phyloP scores from a whole-genome alignment of 2,329 filamentous ascomycete species.

The Ceratocystis huliohia region DNA sequence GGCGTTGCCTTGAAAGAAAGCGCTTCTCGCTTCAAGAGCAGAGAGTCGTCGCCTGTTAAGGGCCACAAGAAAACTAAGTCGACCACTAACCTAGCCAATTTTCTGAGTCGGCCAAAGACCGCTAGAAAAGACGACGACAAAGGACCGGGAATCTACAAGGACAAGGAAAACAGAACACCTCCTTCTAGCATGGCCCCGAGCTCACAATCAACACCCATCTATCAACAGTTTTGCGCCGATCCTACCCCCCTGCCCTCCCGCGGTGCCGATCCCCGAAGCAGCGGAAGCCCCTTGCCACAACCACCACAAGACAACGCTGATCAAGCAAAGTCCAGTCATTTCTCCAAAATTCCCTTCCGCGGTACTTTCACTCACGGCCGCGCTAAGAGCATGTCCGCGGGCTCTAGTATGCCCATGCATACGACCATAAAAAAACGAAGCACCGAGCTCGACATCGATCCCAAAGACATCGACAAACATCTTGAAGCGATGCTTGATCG shows the following conservation, averaged over 20 bases:
- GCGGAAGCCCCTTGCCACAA: slow-evolving; percentile 8
- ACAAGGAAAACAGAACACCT: slow-evolving; percentile 21
- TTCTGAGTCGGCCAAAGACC: slow-evolving; percentile 65
- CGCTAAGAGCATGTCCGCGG: slow-evolving; percentile 25
- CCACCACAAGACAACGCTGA: neutral
- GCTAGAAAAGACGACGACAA: slow-evolving; percentile 40
- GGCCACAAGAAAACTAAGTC: slow-evolving; percentile 66
- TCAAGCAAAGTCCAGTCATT: slow-evolving; percentile 14
- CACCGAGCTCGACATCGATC: slow-evolving; percentile 42
- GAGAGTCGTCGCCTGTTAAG: slow-evolving; percentile 44
- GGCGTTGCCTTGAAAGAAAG: slow-evolving; percentile 13
- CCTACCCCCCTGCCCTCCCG: neutral
- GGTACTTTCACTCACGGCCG: slow-evolving; percentile 30
- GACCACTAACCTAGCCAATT: slow-evolving; percentile 62
- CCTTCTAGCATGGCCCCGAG: slow-evolving; percentile 13
- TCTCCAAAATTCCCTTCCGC: slow-evolving; percentile 10
- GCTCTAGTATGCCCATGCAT: slow-evolving; percentile 5
- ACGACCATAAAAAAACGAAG: neutral
- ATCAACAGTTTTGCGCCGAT: slow-evolving; percentile 17
- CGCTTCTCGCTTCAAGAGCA: slow-evolving; percentile 29
- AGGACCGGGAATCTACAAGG: slow-evolving; percentile 15
- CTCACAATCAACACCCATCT: slow-evolving; percentile 17
- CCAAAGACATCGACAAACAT: slow-evolving; percentile 44
- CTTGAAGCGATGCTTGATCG: slow-evolving; percentile 61
- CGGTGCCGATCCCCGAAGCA: slow-evolving; percentile 8